A percentile compares a stretch with the other conserved stretches of the same genome.
These are phyloP conservation scores for Backusella macrospora DNA, from an alignment of 192 early-diverging fungal species.

Conservation along the genomic window DNA sequence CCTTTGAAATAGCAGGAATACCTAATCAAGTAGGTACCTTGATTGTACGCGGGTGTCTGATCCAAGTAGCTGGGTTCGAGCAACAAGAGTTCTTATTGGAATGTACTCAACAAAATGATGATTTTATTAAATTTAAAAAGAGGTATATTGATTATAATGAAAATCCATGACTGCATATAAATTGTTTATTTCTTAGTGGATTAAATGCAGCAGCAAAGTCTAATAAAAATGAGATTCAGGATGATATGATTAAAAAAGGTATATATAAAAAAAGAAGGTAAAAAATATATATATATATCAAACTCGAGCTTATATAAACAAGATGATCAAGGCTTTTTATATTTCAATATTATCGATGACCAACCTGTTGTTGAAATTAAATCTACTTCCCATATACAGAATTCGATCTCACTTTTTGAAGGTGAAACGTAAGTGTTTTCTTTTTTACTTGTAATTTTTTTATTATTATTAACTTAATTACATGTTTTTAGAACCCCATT, in stretches of 20 bases:
- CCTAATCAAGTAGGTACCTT: conserved; percentile 63
- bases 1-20: conserved; percentile 61
- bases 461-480: not conserved
- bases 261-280: not conserved
- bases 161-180: too few species aligned
- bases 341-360: conserved; percentile 55
- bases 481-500: conserved; percentile 52
- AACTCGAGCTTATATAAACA: not conserved
- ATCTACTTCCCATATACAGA: conserved; percentile 55
- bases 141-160: too few species aligned
- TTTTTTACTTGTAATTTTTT: not conserved
- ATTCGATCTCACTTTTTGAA: conserved; percentile 81
- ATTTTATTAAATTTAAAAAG: conserved; percentile 5
- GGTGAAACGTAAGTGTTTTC: conserved; percentile 65
- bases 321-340: conserved; percentile 12
- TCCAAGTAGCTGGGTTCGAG: conserved; percentile 55
- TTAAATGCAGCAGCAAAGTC: conserved; percentile 16
- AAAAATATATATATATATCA: too few species aligned
- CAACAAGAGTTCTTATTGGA: conserved; percentile 54
- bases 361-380: conserved; percentile 73
- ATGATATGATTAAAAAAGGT: not conserved
- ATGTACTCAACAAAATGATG: not conserved
- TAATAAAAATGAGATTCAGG: not conserved
- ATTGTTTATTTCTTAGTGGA: too few species aligned
- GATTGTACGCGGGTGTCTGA: conserved; percentile 61